Base-by-base conservation (phyloP, 352 stramenopile genomes). In the Globisporangium cederbergense region DNA sequence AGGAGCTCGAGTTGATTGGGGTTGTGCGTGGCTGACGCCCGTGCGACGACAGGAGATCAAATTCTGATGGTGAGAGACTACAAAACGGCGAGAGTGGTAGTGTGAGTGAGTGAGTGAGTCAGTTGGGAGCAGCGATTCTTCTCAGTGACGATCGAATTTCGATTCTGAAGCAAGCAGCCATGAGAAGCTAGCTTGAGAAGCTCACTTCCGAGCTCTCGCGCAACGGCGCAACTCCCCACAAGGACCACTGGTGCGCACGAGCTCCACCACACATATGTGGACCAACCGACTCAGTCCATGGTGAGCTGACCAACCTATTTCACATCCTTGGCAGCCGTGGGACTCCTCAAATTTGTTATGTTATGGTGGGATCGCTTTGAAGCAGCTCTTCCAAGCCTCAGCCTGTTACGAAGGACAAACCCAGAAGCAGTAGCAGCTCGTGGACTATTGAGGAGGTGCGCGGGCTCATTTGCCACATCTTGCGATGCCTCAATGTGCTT, bases 391-490 rank as follows among this genome's bases (percentile, higher is more conserved):
- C 5, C 46, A 52, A 32, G 46, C 18, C 11, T 14, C 47, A 32
- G 47, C 6, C 20, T 34, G 47, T 22, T 53, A 14, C 5, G 20
- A 28, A 34, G 10, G 16, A n/a, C 47, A 53, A 34, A 18, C 3
- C 20, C 3, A 53, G 10, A 20, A 8, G 16, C 11, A 14, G 36
- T 11, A 42, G 36, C 9, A 42, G 36, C 36, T 42, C 36, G 9
- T 53, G 47, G 47, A 53, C 47, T 13, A 34, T 34, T 28, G 47
- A 53, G 3, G 47, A 53, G 20, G 47, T 53, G 47, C 47, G 49
- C 22, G 13, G 42, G 5, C 36, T n/a, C 14, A 20, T 9, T 18
- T 47, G 16, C 13, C 13, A 47, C 14, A 47, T 6, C 5, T 47
- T 43, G 38, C 38, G 42, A 20, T 20, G 25, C 25, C 1, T 2